Conservation (phyloP, 805 yeast species). For the Candida easanensis region DNA sequence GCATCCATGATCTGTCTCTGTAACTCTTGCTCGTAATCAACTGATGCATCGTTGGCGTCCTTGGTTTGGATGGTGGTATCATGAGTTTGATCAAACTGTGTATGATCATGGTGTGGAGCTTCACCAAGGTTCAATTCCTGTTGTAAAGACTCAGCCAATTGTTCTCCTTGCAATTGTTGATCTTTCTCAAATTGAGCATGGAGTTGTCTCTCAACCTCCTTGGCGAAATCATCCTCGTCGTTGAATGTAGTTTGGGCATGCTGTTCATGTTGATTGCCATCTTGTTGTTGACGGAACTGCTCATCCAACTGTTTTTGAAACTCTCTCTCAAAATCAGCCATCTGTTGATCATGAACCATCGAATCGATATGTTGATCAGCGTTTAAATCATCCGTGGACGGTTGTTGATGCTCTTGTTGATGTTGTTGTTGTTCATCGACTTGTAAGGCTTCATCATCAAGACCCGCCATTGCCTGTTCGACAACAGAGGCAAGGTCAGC, state of each 20-base stretch:
- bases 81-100: not conserved
- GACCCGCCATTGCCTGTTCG: slow-evolving; percentile 35
- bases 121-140: not conserved
- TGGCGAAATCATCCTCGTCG: slow-evolving; percentile 27
- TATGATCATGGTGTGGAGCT: not conserved
- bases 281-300: slow-evolving; percentile 1
- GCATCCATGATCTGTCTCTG: slow-evolving; percentile 26
- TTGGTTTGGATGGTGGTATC: not conserved
- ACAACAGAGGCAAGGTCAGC: slow-evolving; percentile 38
- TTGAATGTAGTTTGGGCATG: not conserved
- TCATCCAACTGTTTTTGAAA: not conserved
- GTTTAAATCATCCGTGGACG: not conserved
- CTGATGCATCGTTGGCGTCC: not conserved
- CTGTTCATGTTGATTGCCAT: not conserved
- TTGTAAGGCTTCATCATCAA: slow-evolving; percentile 16
- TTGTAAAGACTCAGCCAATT: not conserved
- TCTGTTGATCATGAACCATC: not conserved
- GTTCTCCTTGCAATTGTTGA: not conserved
- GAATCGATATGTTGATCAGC: not conserved
- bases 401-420: slow-evolving; percentile 2
- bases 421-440: slow-evolving; percentile 11
- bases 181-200: slow-evolving; percentile 20
- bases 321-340: not conserved
- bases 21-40: slow-evolving; percentile 17
- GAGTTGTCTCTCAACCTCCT: slow-evolving; percentile 27